Conservation (phyloP, 768 basidiomycete species). For the Piloderma croceum region DNA sequence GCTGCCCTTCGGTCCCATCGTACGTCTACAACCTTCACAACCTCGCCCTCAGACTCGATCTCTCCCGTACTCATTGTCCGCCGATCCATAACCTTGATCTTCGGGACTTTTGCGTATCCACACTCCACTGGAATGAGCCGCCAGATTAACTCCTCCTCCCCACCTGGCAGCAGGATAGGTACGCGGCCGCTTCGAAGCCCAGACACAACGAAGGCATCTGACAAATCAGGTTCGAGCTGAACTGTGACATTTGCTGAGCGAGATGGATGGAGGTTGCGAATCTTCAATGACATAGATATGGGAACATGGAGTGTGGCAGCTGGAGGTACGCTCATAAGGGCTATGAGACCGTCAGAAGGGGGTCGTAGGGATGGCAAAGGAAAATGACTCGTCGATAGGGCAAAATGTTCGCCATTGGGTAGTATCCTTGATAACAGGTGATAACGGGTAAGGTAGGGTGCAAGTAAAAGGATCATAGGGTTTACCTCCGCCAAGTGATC, state of each 20-base stretch:
- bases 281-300: constrained; percentile 45
- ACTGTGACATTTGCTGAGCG: constrained; percentile 67
- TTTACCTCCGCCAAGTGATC: constrained; percentile 62
- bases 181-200: constrained; percentile 65
- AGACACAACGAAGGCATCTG: constrained; percentile 75
- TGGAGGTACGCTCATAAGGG: constrained; percentile 59
- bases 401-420: constrained; percentile 38
- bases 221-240: constrained; percentile 60
- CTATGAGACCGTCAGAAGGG: constrained; percentile 59
- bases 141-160: constrained; percentile 63
- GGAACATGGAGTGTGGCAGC: constrained; percentile 60
- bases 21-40: constrained; percentile 50
- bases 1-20: constrained; percentile 40
- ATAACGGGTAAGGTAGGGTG: no score
- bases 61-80: constrained; percentile 35
- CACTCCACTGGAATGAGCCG: constrained; percentile 69
- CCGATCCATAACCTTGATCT: constrained; percentile 52
- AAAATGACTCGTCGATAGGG: constrained; percentile 43
- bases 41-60: constrained; percentile 36
- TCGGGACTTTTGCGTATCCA: constrained; percentile 58
- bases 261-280: constrained; percentile 61
- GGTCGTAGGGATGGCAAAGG: constrained; percentile 58
- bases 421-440: no score
- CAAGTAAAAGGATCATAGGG: constrained; percentile 2
- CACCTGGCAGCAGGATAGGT: constrained; percentile 68